phyloP scores from a whole-genome alignment of 441 rosid genomes.

The Populus hybrid region DNA sequence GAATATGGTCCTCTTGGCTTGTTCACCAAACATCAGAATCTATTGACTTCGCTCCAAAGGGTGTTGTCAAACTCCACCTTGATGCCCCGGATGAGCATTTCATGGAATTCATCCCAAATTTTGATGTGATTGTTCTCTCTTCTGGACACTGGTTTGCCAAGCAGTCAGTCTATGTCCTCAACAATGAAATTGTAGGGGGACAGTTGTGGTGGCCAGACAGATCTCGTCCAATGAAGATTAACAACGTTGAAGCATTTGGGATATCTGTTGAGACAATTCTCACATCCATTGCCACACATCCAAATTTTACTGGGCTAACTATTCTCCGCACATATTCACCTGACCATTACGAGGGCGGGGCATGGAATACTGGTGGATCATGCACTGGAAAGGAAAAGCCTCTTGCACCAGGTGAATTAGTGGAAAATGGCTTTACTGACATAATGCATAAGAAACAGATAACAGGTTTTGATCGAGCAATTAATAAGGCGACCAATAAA shows the following conservation, averaged over 20 bases:
- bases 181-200: constrained; percentile 86
- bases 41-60: constrained; percentile 68
- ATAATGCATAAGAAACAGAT: constrained; percentile 83
- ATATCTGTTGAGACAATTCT: constrained; percentile 82
- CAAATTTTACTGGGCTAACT: constrained; percentile 73
- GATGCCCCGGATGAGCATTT: constrained; percentile 71
- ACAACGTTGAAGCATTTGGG: constrained; percentile 77
- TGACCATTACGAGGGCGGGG: constrained; percentile 94
- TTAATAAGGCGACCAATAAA: constrained; percentile 37
- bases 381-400: constrained; percentile 89
- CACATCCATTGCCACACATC: constrained; percentile 58
- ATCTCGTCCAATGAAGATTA: constrained; percentile 66
- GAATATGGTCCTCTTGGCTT: constrained; percentile 98
- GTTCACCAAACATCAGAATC: constrained; percentile 62
- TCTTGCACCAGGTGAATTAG: constrained; percentile 50
- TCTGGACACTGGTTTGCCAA: constrained; percentile 99
- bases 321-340: constrained; percentile 85
- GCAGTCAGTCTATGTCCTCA: constrained; percentile 79
- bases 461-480: constrained; percentile 49
- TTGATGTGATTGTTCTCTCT: constrained; percentile 80
- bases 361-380: constrained; percentile 97
- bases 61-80: constrained; percentile 74
- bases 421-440: constrained; percentile 73
- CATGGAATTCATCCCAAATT: constrained; percentile 62
- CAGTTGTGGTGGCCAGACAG: constrained; percentile 90